A percentile compares a stretch with the other conserved stretches of the same genome.
Conservation (phyloP, 2,329 filamentous ascomycete genomes). For the Colletotrichum endophyticum region DNA sequence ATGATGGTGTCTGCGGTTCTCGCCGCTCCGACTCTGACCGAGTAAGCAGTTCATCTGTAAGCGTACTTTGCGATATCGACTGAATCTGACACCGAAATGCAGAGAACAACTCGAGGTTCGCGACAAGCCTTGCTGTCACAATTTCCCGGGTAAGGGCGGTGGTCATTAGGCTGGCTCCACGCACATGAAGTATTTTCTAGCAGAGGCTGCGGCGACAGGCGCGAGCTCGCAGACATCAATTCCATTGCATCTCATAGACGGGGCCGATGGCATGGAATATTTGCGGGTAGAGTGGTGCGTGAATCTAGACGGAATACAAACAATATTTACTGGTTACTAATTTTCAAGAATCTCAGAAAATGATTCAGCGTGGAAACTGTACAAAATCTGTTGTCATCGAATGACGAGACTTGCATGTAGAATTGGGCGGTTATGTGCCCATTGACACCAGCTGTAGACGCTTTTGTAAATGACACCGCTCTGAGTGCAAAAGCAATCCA, state of each 20-base stretch:
- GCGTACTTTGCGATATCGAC: accelerated
- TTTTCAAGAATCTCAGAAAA: no score
- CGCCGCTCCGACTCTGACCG: neutral
- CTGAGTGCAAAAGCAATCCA: neutral
- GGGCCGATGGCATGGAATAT: accelerated
- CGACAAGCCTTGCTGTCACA: neutral
- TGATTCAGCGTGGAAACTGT: neutral
- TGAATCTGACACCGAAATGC: neutral
- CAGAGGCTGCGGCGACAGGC: neutral
- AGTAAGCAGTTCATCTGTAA: neutral
- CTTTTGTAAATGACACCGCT: no score
- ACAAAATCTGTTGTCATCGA: neutral
- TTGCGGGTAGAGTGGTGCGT: neutral
- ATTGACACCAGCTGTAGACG: neutral
- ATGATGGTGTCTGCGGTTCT: neutral
- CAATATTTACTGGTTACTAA: no score
- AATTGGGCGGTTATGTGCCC: neutral
- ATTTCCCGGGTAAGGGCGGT: neutral
- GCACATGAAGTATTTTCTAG: neutral
- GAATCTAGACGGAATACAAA: neutral
- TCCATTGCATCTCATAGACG: neutral
- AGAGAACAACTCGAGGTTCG: neutral
- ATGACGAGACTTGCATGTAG: neutral
- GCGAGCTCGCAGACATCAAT: neutral
- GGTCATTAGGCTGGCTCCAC: neutral